Evolutionary conservation across 768 basidiomycete genomes (phyloP), one percentile per base, ranked within the genome.

Genomic region (Lentinula sp.): DNA sequence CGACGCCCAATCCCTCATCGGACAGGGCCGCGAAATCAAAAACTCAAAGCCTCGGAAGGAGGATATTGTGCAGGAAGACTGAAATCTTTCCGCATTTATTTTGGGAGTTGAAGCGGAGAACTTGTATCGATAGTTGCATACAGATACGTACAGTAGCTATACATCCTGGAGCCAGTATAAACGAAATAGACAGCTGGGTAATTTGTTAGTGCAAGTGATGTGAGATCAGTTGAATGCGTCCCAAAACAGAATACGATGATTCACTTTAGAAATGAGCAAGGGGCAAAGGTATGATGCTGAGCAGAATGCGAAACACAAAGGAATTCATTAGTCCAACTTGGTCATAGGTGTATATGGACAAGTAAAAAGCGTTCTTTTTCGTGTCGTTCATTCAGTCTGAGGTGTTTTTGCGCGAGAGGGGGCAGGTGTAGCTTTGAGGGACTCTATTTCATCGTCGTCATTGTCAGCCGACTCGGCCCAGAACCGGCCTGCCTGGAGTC

Each of bases 21-120:
- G 91, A 34, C 90, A 93, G 71, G 88, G 93, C 34, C 83, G 79
- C 59, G 93, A 95, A 73, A 79, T 95, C 62, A 88, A 88, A 73
- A 84, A 88, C 66, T 80, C 82, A 23, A 83, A 78, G 70, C 93
- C 94, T n/a, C 84, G 93, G 71, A 95, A 96, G 76, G 96, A 97
- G 77, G 95, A 98, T 71, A 96, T 98, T 66, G 86, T 97, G 43
- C 57, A 59, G 23, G 57, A 59, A 21, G 57, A 50, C 57, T 59
- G 37, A 39, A 39, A 40, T 16, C 4, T 42, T 54, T 54, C 13
- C 21, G 13, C 18, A 13, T 2, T 23, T 15, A 5, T 31, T 9
- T 45, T 10, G 31, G n/a, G 13, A n/a, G 13, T 9, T 13, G 40
- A 9, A 42, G 28, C 28, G 28, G 57, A 46, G 34, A 0, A 56